These are phyloP conservation scores for Arctostaphylos glauca DNA, from an alignment of 148 eudicot species.

Conservation along the genomic window DNA sequence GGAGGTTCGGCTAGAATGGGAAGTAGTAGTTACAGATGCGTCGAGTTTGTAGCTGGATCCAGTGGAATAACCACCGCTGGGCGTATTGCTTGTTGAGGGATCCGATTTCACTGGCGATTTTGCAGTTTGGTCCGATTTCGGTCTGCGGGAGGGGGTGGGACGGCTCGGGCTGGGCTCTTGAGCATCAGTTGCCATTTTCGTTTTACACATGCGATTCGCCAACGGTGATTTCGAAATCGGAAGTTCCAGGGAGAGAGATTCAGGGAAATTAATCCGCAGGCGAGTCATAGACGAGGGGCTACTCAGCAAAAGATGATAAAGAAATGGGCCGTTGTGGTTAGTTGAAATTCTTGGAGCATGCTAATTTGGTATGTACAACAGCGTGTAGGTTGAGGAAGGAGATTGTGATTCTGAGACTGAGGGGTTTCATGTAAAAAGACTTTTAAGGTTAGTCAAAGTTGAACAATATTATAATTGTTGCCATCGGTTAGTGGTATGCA, in stretches of 20 bases:
- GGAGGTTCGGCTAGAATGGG: conserved; percentile 41
- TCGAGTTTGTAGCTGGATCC: conserved; percentile 29
- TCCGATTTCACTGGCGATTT: not conserved
- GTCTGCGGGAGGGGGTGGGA: not conserved
- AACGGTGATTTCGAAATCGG: not conserved
- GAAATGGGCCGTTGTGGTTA: too few relatives aligned
- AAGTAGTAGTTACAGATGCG: conserved; percentile 31
- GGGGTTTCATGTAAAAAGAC: not conserved
- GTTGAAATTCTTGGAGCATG: too few relatives aligned
- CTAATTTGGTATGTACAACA: too few relatives aligned
- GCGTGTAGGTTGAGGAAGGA: not conserved
- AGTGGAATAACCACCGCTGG: conserved; percentile 22
- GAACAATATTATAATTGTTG: not conserved
- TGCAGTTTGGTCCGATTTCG: not conserved
- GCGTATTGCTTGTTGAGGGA: not conserved
- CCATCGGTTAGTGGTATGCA: too few relatives aligned
- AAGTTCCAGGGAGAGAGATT: not conserved
- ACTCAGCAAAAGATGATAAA: not conserved
- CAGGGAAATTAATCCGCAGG: not conserved
- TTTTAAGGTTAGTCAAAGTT: not conserved
- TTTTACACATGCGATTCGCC: conserved; percentile 33
- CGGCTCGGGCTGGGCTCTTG: conserved; percentile 16
- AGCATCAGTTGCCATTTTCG: conserved; percentile 30
- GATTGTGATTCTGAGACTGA: too few relatives aligned
- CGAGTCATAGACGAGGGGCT: not conserved